Evolutionary conservation across 1,284 basidiomycete species (phyloP).

Genomic region (Athelia psychrophila): DNA sequence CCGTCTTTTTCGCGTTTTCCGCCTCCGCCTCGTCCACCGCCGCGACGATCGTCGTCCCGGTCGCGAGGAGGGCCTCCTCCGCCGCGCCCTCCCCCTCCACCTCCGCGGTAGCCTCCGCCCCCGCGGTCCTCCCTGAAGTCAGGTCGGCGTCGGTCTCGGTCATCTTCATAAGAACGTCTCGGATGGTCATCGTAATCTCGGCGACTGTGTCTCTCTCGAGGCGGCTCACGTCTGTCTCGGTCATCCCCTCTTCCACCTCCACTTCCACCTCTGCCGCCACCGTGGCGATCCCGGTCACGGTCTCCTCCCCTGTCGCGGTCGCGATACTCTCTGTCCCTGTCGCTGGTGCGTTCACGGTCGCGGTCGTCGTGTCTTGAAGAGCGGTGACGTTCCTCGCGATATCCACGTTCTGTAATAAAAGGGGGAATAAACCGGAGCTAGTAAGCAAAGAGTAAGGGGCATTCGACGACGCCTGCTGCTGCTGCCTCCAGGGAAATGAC

Average conservation of each 20-base stretch:
- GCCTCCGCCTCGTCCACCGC: slow-evolving; percentile 35
- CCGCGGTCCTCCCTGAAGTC: slow-evolving; percentile 41
- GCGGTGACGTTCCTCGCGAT: slow-evolving; percentile 53
- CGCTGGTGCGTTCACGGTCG: slow-evolving; percentile 6
- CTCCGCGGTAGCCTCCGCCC: slow-evolving; percentile 40
- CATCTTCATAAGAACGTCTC: slow-evolving; percentile 39
- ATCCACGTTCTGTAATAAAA: slow-evolving; percentile 48
- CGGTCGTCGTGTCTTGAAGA: slow-evolving; percentile 51
- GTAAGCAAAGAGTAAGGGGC: slow-evolving; percentile 45
- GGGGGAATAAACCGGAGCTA: slow-evolving; percentile 36
- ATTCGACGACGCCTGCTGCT: slow-evolving; percentile 24
- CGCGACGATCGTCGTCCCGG: slow-evolving; percentile 28
- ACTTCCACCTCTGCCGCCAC: slow-evolving; percentile 20
- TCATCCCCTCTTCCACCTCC: too few relatives aligned
- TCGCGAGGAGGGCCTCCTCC: slow-evolving; percentile 35
- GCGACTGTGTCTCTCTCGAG: slow-evolving; percentile 31
- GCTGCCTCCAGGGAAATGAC: slow-evolving; percentile 31
- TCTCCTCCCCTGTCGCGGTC: slow-evolving; percentile 30
- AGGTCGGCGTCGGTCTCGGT: slow-evolving; percentile 43
- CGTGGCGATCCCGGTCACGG: slow-evolving; percentile 37
- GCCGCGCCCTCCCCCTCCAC: slow-evolving; percentile 35
- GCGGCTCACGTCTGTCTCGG: slow-evolving; percentile 35
- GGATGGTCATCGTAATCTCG: slow-evolving; percentile 42
- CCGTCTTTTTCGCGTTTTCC: slow-evolving; percentile 42
- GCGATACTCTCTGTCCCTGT: too few relatives aligned